Evolutionary conservation across 805 yeast genomes (phyloP).

Genomic region (Kodamaea hsintzibuensis): DNA sequence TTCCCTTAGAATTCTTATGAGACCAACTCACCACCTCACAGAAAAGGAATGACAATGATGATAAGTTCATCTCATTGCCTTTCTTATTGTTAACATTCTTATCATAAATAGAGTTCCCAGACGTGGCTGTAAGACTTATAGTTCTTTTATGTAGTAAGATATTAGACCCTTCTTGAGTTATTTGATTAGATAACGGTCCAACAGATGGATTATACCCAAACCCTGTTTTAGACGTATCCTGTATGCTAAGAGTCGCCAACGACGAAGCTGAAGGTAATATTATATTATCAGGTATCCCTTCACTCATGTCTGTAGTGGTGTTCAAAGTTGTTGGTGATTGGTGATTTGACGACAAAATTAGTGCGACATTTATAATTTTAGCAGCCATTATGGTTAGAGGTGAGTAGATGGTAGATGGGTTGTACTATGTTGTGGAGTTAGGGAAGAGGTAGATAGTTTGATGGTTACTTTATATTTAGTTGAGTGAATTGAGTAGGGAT

Average conservation of each 20-base stretch:
- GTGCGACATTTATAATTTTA: background rate
- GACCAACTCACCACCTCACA: constrained; percentile 69
- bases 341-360: background rate
- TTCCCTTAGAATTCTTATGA: constrained; percentile 60
- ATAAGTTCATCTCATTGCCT: constrained; percentile 63
- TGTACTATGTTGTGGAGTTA: too few species aligned
- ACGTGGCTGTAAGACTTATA: constrained; percentile 32
- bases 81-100: constrained; percentile 62
- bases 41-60: constrained; percentile 68
- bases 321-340: background rate
- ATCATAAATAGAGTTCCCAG: constrained; percentile 59
- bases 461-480: too few species aligned
- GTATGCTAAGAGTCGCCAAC: constrained; percentile 28
- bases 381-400: constrained; percentile 4
- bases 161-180: constrained; percentile 38
- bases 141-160: constrained; percentile 34
- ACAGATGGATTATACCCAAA: constrained; percentile 47
- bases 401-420: background rate
- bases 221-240: constrained; percentile 29
- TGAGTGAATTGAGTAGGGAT: background rate
- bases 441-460: background rate
- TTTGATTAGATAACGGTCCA: constrained; percentile 42
- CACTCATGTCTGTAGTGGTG: background rate
- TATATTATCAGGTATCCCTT: constrained; percentile 20
- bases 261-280: constrained; percentile 34